Percentiles rank a stretch among this genome's conserved stretches.
phyloP scores from a whole-genome alignment of 257 asterid genomes.

The Nicotiana paniculata region DNA sequence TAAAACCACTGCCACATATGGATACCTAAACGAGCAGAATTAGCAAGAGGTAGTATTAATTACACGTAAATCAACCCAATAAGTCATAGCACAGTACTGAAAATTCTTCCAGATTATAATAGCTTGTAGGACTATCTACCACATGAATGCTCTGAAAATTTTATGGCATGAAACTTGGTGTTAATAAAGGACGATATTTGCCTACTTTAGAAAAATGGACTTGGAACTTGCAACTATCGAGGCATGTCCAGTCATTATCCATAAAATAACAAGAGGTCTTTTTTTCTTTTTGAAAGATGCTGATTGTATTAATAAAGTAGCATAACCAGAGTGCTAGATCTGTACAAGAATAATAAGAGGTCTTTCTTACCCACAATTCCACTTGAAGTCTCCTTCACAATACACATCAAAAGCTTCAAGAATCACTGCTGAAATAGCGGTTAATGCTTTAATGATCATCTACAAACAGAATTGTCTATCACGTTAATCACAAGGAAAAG shows the following conservation, averaged over 20 bases:
- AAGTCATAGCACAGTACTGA: not conserved
- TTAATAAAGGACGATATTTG: not conserved
- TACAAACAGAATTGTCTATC: conserved; percentile 32
- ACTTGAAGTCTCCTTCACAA: conserved; percentile 95
- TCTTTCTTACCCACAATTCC: conserved; percentile 88
- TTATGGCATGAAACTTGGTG: not conserved
- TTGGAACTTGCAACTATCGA: not conserved
- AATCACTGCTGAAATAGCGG: conserved; percentile 82
- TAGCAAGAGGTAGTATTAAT: not conserved
- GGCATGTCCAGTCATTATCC: not conserved
- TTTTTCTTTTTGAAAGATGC: not conserved
- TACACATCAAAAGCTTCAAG: conserved; percentile 90
- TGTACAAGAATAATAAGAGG: not conserved
- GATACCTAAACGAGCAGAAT: conserved; percentile 55
- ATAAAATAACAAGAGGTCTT: not conserved
- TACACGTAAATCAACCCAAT: not conserved
- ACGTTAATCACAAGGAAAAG: conserved; percentile 12
- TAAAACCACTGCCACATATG: conserved; percentile 84
- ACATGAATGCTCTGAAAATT: not conserved
- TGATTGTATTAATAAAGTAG: not conserved
- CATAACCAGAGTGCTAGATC: not conserved
- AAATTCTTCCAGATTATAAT: not conserved
- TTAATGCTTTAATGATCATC: conserved; percentile 93
- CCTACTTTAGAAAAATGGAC: not conserved
- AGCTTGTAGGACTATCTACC: not conserved